Evolutionary conservation across 2,329 filamentous ascomycete species (phyloP).

Genomic region (Calonectria naviculata): DNA sequence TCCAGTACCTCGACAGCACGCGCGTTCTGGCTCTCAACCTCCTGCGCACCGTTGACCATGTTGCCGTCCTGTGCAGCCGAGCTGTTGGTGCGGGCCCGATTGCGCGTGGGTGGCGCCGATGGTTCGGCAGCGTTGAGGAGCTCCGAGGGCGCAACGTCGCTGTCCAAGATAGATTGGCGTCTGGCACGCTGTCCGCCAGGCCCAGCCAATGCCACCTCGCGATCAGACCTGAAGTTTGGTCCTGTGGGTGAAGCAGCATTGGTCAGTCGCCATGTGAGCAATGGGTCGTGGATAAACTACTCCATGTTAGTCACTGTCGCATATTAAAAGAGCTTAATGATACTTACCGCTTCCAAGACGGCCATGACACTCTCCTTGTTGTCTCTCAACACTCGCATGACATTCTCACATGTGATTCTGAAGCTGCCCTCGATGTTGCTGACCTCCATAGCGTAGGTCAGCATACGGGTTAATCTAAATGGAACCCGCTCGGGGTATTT

Average conservation of each 20-base stretch:
- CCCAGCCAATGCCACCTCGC: constrained; percentile 64
- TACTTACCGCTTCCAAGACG: constrained; percentile 92
- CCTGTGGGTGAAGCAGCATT: constrained; percentile 71
- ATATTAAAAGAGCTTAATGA: no score
- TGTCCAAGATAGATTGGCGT: constrained; percentile 77
- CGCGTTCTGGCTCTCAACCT: constrained; percentile 89
- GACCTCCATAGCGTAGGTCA: constrained; percentile 99
- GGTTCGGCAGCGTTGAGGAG: constrained; percentile 62
- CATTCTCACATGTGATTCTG: constrained; percentile 96
- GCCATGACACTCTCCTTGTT: constrained; percentile 99
- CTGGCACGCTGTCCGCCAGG: constrained; percentile 64
- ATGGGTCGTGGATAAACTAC: constrained; percentile 98
- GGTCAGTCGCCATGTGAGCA: constrained; percentile 94
- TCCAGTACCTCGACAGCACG: constrained; percentile 91
- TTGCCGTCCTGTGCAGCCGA: constrained; percentile 53
- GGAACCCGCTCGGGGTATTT: constrained; percentile 98
- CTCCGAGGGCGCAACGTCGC: constrained; percentile 68
- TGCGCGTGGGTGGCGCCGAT: constrained; percentile 59
- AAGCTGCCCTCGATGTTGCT: constrained; percentile 99
- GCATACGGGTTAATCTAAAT: constrained; percentile 97
- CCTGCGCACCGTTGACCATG: constrained; percentile 52
- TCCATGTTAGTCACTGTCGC: constrained; percentile 11
- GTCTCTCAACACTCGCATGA: constrained; percentile 95
- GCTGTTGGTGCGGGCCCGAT: constrained; percentile 71
- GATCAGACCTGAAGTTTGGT: constrained; percentile 74